A percentile compares a stretch with the other conserved stretches of the same genome.
These are phyloP conservation scores for Cercospora berteroae DNA, from an alignment of 2,329 filamentous ascomycete species.

Conservation along the genomic window DNA sequence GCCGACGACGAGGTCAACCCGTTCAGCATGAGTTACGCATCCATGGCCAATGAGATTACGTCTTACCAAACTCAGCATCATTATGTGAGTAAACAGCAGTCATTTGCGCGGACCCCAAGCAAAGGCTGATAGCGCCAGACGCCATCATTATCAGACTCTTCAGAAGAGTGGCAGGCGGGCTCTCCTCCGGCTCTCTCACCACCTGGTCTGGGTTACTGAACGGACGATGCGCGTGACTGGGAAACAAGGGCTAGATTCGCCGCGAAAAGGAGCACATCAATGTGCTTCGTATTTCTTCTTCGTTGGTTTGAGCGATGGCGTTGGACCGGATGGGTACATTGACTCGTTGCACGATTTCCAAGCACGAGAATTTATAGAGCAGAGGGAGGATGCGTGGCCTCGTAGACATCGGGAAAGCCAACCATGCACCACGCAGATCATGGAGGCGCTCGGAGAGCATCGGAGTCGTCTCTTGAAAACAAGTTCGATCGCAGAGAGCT, in stretches of 20 bases:
- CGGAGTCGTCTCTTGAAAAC: neutral
- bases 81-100: conserved; percentile 58
- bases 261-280: neutral
- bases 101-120: conserved; percentile 25
- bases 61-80: conserved; percentile 67
- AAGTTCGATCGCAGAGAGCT: neutral
- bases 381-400: neutral
- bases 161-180: conserved; percentile 57
- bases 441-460: neutral
- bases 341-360: neutral
- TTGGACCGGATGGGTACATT: conserved; percentile 6
- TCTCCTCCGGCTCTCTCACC: conserved; percentile 41
- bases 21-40: conserved; percentile 67
- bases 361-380: neutral
- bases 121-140: conserved; percentile 55
- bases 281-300: neutral
- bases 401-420: neutral
- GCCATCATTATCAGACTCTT: conserved; percentile 72
- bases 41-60: conserved; percentile 49
- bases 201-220: conserved; percentile 1
- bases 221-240: neutral
- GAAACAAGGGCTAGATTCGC: neutral
- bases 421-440: neutral
- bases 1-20: conserved; percentile 61
- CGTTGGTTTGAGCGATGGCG: conserved; percentile 11